phyloP scores from a whole-genome alignment of 805 yeast species.

The Grigorovia transvaalensis region DNA sequence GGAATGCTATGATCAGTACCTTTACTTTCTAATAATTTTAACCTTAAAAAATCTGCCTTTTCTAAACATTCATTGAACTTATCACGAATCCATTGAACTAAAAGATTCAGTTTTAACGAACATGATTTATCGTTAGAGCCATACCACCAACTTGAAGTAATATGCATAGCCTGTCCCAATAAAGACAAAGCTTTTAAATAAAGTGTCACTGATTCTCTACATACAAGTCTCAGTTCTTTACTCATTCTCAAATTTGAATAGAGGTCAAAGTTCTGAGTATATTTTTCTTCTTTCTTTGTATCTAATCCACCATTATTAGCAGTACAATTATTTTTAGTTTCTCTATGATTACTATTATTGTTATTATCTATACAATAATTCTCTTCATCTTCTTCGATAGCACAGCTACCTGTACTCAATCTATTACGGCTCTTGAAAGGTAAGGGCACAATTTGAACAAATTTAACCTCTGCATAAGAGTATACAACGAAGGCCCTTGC shows the following conservation, averaged over 20 bases:
- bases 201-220: constrained; percentile 79
- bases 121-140: constrained; percentile 32
- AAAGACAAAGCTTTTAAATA: constrained; percentile 77
- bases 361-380: background rate
- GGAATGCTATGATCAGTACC: constrained; percentile 22
- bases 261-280: background rate
- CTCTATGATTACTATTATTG: background rate
- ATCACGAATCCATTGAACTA: constrained; percentile 88
- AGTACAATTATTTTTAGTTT: background rate
- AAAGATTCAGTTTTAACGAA: constrained; percentile 42
- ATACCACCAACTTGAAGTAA: constrained; percentile 89
- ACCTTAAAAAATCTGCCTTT: constrained; percentile 69
- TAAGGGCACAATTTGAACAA: constrained; percentile 65
- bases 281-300: background rate
- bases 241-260: background rate
- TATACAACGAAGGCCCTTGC: constrained; percentile 87
- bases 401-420: constrained; percentile 25
- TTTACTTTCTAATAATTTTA: constrained; percentile 33
- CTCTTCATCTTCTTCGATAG: constrained; percentile 14
- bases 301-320: background rate
- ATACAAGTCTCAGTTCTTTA: constrained; percentile 25
- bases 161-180: constrained; percentile 74
- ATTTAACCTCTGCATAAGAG: constrained; percentile 84
- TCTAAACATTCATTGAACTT: constrained; percentile 82
- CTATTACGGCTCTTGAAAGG: constrained; percentile 7